Conservation (phyloP, 2,329 filamentous ascomycete genomes). For the Xylariomycetidae sp. region DNA sequence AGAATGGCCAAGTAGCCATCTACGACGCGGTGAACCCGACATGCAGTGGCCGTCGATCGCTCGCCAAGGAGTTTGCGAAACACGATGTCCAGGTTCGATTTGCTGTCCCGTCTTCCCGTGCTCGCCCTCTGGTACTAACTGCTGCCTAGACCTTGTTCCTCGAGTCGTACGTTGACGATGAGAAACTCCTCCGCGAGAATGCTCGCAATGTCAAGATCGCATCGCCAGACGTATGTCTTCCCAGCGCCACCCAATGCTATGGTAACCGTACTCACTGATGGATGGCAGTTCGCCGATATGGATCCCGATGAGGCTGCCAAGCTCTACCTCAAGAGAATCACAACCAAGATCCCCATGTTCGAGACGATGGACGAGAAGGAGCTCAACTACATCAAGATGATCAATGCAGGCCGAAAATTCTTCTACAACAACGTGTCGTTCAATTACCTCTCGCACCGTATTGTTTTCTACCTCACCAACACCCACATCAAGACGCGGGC, state of each 20-base stretch:
- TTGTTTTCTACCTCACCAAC: constrained; percentile 97
- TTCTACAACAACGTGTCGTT: constrained; percentile 97
- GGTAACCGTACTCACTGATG: constrained; percentile 9
- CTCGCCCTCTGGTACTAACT: constrained; percentile 1
- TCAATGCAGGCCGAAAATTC: constrained; percentile 89
- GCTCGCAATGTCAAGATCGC: constrained; percentile 96
- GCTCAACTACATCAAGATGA: constrained; percentile 98
- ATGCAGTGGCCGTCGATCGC: constrained; percentile 68
- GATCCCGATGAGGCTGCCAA: constrained; percentile 85
- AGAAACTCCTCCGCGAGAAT: constrained; percentile 91
- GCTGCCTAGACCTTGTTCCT: constrained; percentile 79
- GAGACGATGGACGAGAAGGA: constrained; percentile 94
- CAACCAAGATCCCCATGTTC: constrained; percentile 88
- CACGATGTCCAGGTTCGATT: constrained; percentile 75
- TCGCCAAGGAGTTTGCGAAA: constrained; percentile 96
- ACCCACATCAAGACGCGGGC: constrained; percentile 92
- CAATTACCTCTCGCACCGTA: constrained; percentile 91
- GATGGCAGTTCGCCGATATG: constrained; percentile 74
- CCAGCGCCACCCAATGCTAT: not conserved
- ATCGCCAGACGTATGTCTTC: constrained; percentile 69
- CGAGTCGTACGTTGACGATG: constrained; percentile 90
- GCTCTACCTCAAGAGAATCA: constrained; percentile 84
- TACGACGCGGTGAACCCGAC: constrained; percentile 97
- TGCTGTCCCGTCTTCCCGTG: not conserved
- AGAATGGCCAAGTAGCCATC: constrained; percentile 96